These are phyloP conservation scores for Rhizopogon roseolus DNA, from an alignment of 768 basidiomycete genomes.

Conservation along the genomic window DNA sequence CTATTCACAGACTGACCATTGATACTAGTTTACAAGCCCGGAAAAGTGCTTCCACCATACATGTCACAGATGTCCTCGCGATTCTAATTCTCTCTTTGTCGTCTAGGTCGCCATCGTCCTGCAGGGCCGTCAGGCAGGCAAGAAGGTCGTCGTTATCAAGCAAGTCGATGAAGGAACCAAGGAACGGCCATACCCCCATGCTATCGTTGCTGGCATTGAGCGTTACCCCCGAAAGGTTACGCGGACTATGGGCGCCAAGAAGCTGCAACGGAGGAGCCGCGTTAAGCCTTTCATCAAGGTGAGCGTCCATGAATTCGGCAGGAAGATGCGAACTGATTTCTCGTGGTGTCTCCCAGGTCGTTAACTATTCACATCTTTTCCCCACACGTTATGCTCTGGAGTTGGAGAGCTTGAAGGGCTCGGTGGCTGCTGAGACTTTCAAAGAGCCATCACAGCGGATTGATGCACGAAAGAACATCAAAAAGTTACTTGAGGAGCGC, in stretches of 20 bases:
- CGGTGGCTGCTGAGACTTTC: slow-evolving; percentile 84
- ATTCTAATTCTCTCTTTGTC: background rate
- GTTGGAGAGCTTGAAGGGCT: slow-evolving; percentile 89
- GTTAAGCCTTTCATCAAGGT: slow-evolving; percentile 99
- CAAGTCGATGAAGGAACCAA: slow-evolving; percentile 96
- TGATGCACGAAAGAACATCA: slow-evolving; percentile 92
- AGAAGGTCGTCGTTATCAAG: slow-evolving; percentile 99
- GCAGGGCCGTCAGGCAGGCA: slow-evolving; percentile 98
- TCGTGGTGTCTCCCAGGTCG: slow-evolving; percentile 41
- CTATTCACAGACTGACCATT: slow-evolving; percentile 11
- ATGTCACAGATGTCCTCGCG: background rate
- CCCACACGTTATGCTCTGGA: slow-evolving; percentile 98
- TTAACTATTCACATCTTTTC: slow-evolving; percentile 99
- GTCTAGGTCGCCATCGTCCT: slow-evolving; percentile 90
- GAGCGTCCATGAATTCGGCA: slow-evolving; percentile 13
- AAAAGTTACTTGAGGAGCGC: slow-evolving; percentile 94
- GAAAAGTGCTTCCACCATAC: slow-evolving; percentile 57
- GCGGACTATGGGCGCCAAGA: slow-evolving; percentile 96
- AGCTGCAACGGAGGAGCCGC: slow-evolving; percentile 86
- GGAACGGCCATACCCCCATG: slow-evolving; percentile 94
- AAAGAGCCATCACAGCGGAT: slow-evolving; percentile 96
- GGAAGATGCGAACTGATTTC: background rate
- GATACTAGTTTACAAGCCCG: slow-evolving; percentile 82
- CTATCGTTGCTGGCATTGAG: slow-evolving; percentile 97
- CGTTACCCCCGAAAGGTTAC: slow-evolving; percentile 98